Evolutionary conservation across 805 yeast species (phyloP), one percentile per base, ranked within the genome.

Genomic region (Candida ortonii): DNA sequence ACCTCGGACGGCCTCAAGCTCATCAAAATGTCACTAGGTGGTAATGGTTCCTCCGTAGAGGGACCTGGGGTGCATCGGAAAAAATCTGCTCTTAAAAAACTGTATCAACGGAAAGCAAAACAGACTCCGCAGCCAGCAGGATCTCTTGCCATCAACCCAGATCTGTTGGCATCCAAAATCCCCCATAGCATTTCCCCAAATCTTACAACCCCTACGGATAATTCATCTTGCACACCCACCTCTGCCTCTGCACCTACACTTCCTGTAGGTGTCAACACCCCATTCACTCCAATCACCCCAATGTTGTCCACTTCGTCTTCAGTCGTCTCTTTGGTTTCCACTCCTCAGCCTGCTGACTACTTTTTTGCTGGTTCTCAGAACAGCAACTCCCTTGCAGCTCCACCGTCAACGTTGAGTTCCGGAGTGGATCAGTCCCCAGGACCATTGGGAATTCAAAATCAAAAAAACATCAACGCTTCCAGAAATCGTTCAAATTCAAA

Each of bases 261-360:
- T n/a, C n/a, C n/a, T n/a, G 3, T 17, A 6, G 20, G 16, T 12
- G 17, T 29, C 15, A 25, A 33, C 5, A 18, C 34, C 3, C 43
- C 47, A 6, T 39, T 37, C 27, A 44, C 50, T 9, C 52, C 53
- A 3, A 41, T 50, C 12, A 52, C 56, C 7, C 53, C 56, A 7
- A 43, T 47, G 22, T 30, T 46, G 15, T 52, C 56, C n/a, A 46
- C 53, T 8, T 41, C 41, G 18, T 51, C 56, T 4, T 49, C 54
- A 3, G 25, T 44, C 7, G 25, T 39, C 2, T 50, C 55, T 7
- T 11, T 40, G 11, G 37, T 36, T 3, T 47, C 46, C n/a, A 28
- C 38, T 12, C 33, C 44, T 9, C 39, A 36, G 25, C 32, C 33
- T 7, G 39, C 30, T 15, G 14, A 18, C 22, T 22, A 21, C 25